These are phyloP conservation scores for Marchantia polymorpha DNA, from an alignment of 225 moss, liverwort and hornwort species.

Conservation along the genomic window DNA sequence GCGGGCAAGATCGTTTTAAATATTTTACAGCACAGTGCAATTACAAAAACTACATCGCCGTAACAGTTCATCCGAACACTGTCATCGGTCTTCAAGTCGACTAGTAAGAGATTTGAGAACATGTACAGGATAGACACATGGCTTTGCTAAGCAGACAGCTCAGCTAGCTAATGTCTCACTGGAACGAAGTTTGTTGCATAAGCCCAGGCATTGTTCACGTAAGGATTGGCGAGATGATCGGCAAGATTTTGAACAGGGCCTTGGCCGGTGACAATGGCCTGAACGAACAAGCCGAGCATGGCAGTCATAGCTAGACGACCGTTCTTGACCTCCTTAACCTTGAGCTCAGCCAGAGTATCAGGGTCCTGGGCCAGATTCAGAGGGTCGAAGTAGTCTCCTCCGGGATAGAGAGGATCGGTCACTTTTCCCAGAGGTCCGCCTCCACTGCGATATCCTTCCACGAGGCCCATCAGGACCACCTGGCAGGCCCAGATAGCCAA, in stretches of 20 bases:
- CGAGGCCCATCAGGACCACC: conserved; percentile 7
- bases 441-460: conserved; percentile 6
- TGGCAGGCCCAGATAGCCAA: not conserved
- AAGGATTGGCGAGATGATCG: conserved; percentile 36
- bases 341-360: conserved; percentile 44
- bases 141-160: too few relatives aligned
- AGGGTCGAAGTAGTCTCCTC: conserved; percentile 33
- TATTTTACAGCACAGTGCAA: too few relatives aligned
- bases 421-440: conserved; percentile 36
- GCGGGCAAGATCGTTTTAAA: too few relatives aligned
- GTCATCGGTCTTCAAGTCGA: too few relatives aligned
- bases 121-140: too few relatives aligned
- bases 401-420: conserved; percentile 36
- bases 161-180: not conserved
- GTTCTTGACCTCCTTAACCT: conserved; percentile 52
- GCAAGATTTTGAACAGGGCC: conserved; percentile 31
- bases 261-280: conserved; percentile 41
- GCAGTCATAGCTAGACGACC: conserved; percentile 38
- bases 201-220: conserved; percentile 19
- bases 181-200: conserved; percentile 7
- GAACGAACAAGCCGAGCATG: conserved; percentile 32
- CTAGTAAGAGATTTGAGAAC: too few relatives aligned
- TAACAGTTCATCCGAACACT: too few relatives aligned
- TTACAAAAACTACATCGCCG: too few relatives aligned
- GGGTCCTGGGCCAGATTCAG: conserved; percentile 38